These are phyloP conservation scores for Kluyveromyces starmeri DNA, from an alignment of 805 yeast species.

Conservation along the genomic window DNA sequence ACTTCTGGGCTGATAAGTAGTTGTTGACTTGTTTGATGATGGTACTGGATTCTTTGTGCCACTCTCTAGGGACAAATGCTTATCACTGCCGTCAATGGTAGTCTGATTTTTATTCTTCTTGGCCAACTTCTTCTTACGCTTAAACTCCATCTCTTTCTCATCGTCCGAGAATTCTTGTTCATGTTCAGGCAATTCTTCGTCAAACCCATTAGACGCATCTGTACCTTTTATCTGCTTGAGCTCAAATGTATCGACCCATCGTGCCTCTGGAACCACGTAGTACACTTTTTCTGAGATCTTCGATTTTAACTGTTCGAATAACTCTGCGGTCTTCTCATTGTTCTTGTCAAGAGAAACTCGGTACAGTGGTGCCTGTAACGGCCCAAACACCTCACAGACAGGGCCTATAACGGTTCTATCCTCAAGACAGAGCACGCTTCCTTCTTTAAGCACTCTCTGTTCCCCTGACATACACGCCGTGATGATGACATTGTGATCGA, in stretches of 20 bases:
- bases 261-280: slow-evolving; percentile 74
- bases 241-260: slow-evolving; percentile 67
- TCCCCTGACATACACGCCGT: slow-evolving; percentile 76
- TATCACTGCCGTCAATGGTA: slow-evolving; percentile 5
- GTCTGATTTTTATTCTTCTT: slow-evolving; percentile 36
- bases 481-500: slow-evolving; percentile 64
- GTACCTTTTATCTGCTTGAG: slow-evolving; percentile 71
- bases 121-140: slow-evolving; percentile 53
- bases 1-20: slow-evolving; percentile 4
- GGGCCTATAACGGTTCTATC: slow-evolving; percentile 67
- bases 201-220: slow-evolving; percentile 92
- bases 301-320: slow-evolving; percentile 37
- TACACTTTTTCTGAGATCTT: slow-evolving; percentile 50
- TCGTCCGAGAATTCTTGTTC: slow-evolving; percentile 96
- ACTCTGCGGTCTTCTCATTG: slow-evolving; percentile 35
- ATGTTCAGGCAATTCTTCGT: slow-evolving; percentile 86
- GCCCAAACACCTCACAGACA: slow-evolving; percentile 83
- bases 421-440: slow-evolving; percentile 68
- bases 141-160: slow-evolving; percentile 71
- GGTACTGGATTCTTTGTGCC: not conserved
- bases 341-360: slow-evolving; percentile 41
- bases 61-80: not conserved
- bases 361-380: slow-evolving; percentile 71
- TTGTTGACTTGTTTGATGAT: not conserved
- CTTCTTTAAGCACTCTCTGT: slow-evolving; percentile 70